Evolutionary conservation across 2,329 filamentous ascomycete genomes (phyloP).

Genomic region (Periconia sp.): DNA sequence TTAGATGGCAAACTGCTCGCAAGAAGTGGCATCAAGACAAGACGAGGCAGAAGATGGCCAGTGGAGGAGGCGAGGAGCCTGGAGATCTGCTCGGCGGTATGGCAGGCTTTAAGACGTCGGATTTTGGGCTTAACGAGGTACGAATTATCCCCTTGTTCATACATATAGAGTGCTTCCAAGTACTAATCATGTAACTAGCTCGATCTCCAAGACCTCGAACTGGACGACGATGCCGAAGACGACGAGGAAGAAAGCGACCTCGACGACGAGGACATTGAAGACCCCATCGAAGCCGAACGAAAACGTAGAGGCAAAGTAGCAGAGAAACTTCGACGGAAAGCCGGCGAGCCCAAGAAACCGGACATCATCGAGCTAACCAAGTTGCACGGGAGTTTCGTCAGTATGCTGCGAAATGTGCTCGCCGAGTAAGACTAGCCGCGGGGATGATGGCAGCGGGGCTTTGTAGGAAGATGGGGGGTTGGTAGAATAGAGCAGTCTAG

Average conservation of each 20-base stretch:
- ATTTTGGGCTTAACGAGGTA: constrained; percentile 88
- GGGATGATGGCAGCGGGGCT: no score
- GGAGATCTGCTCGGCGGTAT: constrained; percentile 47
- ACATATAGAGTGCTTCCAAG: no score
- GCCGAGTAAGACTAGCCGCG: constrained; percentile 60
- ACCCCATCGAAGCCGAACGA: constrained; percentile 87
- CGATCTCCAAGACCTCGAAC: constrained; percentile 84
- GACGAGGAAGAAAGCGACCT: constrained; percentile 55
- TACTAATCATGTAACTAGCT: no score
- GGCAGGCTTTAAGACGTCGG: constrained; percentile 72
- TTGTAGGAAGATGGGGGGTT: no score
- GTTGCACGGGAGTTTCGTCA: constrained; percentile 77
- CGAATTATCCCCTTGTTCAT: constrained; percentile 20
- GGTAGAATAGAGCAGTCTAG: not conserved
- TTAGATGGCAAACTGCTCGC: constrained; percentile 90
- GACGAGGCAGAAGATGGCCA: constrained; percentile 98
- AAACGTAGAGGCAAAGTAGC: constrained; percentile 77
- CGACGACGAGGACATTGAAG: constrained; percentile 75
- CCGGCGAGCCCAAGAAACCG: constrained; percentile 85
- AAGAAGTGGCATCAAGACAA: constrained; percentile 99
- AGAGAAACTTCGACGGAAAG: constrained; percentile 78
- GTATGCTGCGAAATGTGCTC: constrained; percentile 81
- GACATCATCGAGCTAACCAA: constrained; percentile 79
- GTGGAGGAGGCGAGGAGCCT: constrained; percentile 66
- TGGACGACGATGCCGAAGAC: constrained; percentile 70